Evolutionary conservation across 257 asterid species (phyloP).

Genomic region (Verbascum thapsus): DNA sequence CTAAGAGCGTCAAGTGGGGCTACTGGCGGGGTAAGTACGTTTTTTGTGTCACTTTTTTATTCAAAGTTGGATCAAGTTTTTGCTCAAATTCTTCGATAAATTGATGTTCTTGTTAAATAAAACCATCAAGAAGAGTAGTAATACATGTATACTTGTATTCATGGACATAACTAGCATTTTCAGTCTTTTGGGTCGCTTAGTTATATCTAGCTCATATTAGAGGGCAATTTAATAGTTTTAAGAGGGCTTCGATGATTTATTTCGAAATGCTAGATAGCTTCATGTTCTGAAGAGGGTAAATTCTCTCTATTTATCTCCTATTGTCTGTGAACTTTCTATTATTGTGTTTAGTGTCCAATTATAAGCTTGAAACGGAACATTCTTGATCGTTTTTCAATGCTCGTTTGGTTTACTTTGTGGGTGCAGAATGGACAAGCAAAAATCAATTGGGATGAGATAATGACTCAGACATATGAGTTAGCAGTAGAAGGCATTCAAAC

Average conservation of each 20-base stretch:
- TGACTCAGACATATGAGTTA: slow-evolving; percentile 29
- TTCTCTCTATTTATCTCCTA: no score
- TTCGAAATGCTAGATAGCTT: no score
- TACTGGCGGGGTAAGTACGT: not conserved
- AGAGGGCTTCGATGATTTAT: no score
- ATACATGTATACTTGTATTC: not conserved
- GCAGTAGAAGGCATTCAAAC: slow-evolving; percentile 34
- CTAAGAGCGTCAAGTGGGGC: slow-evolving; percentile 19
- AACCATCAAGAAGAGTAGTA: not conserved
- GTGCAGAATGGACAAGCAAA: slow-evolving; percentile 22
- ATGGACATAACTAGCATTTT: not conserved
- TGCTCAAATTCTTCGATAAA: not conserved
- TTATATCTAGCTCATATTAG: no score
- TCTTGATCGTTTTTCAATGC: not conserved
- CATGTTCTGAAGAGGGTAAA: no score
- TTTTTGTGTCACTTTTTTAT: not conserved
- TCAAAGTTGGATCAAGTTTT: not conserved
- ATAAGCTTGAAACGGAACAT: no score
- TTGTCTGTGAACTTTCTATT: no score
- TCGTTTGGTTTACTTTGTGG: not conserved
- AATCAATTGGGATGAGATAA: not conserved
- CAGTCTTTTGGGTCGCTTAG: no score
- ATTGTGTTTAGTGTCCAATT: no score
- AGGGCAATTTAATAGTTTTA: no score
- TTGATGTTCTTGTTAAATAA: not conserved